These are phyloP conservation scores for Prinsepia uniflora DNA, from an alignment of 306 rosid species.

Conservation along the genomic window DNA sequence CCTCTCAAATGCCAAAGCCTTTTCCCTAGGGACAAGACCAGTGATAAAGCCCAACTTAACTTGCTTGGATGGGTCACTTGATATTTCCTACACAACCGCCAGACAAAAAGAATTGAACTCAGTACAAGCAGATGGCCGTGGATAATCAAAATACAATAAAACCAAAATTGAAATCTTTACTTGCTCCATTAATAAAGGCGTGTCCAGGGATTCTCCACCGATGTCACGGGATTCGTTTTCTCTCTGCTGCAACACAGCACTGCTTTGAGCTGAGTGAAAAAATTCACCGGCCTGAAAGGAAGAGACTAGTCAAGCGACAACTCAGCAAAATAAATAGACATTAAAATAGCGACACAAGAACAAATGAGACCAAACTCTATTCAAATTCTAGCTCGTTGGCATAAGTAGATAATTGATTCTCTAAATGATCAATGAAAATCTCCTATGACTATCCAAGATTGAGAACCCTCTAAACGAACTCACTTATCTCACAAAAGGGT, in stretches of 20 bases:
- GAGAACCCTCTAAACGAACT: not conserved
- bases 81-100: conserved; percentile 52
- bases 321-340: conserved; percentile 10
- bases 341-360: conserved; percentile 6
- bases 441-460: not conserved
- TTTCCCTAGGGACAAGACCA: conserved; percentile 54
- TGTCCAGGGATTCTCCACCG: conserved; percentile 61
- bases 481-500: not conserved
- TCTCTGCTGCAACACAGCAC: conserved; percentile 61
- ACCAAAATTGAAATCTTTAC: conserved; percentile 36
- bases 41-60: conserved; percentile 52
- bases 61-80: conserved; percentile 57
- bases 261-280: conserved; percentile 62
- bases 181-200: conserved; percentile 64
- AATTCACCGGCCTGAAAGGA: conserved; percentile 69
- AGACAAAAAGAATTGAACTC: conserved; percentile 24
- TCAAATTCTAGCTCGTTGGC: not conserved
- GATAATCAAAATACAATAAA: conserved; percentile 13
- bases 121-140: conserved; percentile 9
- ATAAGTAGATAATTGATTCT: not conserved
- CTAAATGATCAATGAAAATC: not conserved
- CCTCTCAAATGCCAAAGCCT: conserved; percentile 59
- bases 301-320: conserved; percentile 20
- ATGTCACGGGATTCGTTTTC: conserved; percentile 45
- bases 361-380: not conserved